Conservation (phyloP, 352 stramenopile genomes). For the Globisporangium ultimum region DNA sequence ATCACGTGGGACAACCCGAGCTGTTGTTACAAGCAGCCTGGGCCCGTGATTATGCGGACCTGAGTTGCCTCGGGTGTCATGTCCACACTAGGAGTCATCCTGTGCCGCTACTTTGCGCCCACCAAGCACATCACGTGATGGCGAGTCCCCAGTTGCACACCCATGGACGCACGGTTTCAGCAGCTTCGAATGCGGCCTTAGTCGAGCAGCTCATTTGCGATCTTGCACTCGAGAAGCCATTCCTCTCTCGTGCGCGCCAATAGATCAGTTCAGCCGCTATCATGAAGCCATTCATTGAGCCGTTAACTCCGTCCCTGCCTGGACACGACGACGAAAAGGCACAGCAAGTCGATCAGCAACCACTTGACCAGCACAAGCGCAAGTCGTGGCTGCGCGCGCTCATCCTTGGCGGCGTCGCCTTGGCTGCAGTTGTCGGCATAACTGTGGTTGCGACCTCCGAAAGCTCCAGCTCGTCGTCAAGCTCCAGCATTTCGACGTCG, state of each 20-base stretch:
- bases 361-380: neutral
- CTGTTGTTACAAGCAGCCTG: no score
- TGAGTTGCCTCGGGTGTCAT: neutral
- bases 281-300: neutral
- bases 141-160: neutral
- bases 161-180: no score
- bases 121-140: no score
- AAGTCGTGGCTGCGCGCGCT: neutral
- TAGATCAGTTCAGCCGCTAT: neutral
- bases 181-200: neutral
- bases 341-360: neutral
- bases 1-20: neutral
- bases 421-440: neutral
- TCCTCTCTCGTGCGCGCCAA: neutral
- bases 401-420: neutral
- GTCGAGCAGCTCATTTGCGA: neutral
- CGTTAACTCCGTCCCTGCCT: no score
- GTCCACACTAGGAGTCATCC: neutral
- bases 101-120: no score
- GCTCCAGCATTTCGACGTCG: neutral
- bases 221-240: neutral
- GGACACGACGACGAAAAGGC: neutral
- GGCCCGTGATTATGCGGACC: no score
- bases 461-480: neutral
- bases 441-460: neutral